Conservation (phyloP, 352 stramenopile species). For the Aphanomyces astaci region DNA sequence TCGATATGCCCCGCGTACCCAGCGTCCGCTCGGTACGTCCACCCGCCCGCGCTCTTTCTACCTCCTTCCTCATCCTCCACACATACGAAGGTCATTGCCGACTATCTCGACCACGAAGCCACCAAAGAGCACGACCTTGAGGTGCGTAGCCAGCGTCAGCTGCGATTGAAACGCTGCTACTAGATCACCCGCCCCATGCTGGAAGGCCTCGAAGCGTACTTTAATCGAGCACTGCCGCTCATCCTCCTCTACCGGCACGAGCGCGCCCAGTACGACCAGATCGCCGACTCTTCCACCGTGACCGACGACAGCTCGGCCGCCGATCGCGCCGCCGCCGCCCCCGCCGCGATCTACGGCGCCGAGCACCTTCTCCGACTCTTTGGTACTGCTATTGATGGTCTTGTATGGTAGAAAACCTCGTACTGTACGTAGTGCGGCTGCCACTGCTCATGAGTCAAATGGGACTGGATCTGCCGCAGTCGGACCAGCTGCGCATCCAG, state of each 20-base stretch:
- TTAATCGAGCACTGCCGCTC: conserved; percentile 81
- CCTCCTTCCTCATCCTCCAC: not conserved
- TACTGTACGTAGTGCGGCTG: conserved; percentile 49
- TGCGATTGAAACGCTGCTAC: too few species aligned
- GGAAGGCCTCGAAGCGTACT: conserved; percentile 82
- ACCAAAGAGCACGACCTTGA: conserved; percentile 58
- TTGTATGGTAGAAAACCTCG: too few species aligned
- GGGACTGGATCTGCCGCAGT: conserved; percentile 9
- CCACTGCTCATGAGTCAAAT: conserved; percentile 52
- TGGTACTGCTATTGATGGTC: too few species aligned
- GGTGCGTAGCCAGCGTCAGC: too few species aligned
- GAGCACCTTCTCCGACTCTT: conserved; percentile 89
- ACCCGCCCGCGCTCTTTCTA: too few species aligned
- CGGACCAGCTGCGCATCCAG: conserved; percentile 28
- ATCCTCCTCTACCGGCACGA: conserved; percentile 89
- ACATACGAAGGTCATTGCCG: conserved; percentile 60
- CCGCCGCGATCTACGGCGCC: conserved; percentile 87
- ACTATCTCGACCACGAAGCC: conserved; percentile 67
- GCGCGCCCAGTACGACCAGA: conserved; percentile 79
- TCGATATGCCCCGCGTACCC: conserved; percentile 79
- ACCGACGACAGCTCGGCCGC: not conserved
- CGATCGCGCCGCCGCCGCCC: conserved; percentile 33
- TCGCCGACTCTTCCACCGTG: conserved; percentile 41
- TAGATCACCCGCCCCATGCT: conserved; percentile 49
- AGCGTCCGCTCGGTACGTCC: conserved; percentile 40